Conservation (phyloP, 139 green algal species). For the Coelastrella sp. region DNA sequence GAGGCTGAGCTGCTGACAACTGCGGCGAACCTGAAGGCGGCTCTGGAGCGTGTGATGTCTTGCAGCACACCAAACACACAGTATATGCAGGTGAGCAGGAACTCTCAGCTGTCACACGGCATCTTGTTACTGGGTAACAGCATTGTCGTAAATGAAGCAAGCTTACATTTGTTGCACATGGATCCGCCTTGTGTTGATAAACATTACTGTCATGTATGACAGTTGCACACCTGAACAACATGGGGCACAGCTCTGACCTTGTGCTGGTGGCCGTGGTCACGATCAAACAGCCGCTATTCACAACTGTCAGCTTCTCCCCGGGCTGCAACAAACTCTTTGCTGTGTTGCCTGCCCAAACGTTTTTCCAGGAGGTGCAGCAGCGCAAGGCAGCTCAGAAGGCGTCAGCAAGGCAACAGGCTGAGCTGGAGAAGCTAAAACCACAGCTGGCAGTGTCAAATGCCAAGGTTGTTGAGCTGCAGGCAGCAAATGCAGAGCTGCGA, state of each 20-base stretch:
- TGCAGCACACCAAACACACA: constrained; percentile 75
- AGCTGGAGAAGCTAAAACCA: constrained; percentile 60
- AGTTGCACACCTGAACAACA: neutral
- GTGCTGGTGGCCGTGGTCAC: neutral
- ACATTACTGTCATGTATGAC: too few species aligned
- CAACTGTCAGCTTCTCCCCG: too few species aligned
- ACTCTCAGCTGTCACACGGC: too few species aligned
- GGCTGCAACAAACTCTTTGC: neutral
- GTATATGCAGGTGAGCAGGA: constrained; percentile 76
- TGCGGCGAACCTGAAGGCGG: constrained; percentile 73
- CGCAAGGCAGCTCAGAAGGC: constrained; percentile 65
- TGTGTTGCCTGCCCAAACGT: neutral
- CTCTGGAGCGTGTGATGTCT: constrained; percentile 74
- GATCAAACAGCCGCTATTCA: too few species aligned
- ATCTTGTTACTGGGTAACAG: neutral
- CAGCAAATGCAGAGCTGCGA: constrained; percentile 57
- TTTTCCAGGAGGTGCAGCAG: constrained; percentile 50
- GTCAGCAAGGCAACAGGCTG: constrained; percentile 45
- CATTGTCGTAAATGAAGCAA: neutral
- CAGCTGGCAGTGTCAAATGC: constrained; percentile 48
- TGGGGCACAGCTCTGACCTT: neutral
- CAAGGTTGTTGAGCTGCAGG: constrained; percentile 63
- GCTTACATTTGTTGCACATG: neutral
- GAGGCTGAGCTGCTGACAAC: constrained; percentile 79
- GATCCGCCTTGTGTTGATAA: neutral